Percentiles rank a stretch among this genome's conserved stretches.
These are phyloP conservation scores for Calonectria henricotiae DNA, from an alignment of 2,329 filamentous ascomycete species.

Conservation along the genomic window DNA sequence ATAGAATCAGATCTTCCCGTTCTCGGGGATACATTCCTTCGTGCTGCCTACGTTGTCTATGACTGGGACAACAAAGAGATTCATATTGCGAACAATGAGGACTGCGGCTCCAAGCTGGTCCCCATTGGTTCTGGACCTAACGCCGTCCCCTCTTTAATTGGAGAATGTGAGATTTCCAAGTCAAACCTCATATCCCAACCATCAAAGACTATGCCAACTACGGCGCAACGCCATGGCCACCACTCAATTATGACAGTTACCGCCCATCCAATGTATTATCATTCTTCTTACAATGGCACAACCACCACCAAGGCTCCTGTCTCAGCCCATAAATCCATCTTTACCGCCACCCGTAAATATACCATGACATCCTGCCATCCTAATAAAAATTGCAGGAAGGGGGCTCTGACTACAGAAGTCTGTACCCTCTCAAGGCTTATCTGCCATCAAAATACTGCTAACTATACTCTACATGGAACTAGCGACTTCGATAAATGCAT, in stretches of 20 bases:
- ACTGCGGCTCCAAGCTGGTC: slow-evolving; percentile 60
- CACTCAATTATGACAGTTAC: slow-evolving; percentile 32
- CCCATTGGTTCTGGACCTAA: slow-evolving; percentile 61
- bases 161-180: slow-evolving; percentile 52
- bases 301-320: too few relatives aligned
- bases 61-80: slow-evolving; percentile 61
- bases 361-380: too few relatives aligned
- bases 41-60: slow-evolving; percentile 64
- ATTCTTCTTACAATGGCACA: slow-evolving; percentile 1
- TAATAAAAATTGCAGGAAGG: too few relatives aligned
- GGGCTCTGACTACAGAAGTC: too few relatives aligned
- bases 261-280: slow-evolving; percentile 18
- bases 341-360: too few relatives aligned
- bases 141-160: slow-evolving; percentile 55
- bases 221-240: not conserved
- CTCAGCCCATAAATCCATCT: too few relatives aligned
- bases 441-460: too few relatives aligned
- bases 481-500: too few relatives aligned
- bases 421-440: too few relatives aligned
- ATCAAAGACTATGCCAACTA: slow-evolving; percentile 22
- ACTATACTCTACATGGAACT: too few relatives aligned
- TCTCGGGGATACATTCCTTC: slow-evolving; percentile 64
- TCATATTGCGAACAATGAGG: slow-evolving; percentile 58
- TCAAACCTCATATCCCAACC: slow-evolving; percentile 41
- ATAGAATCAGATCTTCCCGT: slow-evolving; percentile 54